Evolutionary conservation across 129 eudicot genomes (phyloP).

Genomic region (Helianthus tuberosus): DNA sequence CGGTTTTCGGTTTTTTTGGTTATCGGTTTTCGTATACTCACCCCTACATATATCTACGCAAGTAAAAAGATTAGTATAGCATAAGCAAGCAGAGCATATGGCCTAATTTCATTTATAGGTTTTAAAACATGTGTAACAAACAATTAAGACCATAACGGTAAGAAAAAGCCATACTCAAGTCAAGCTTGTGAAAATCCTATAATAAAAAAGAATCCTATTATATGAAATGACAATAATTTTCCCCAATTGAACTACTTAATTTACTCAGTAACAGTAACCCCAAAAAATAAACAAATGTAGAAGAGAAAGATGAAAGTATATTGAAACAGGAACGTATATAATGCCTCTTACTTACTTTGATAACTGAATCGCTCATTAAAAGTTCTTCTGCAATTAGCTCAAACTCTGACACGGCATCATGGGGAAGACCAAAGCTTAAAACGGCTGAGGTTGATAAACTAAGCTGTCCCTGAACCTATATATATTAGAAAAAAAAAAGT

Average conservation of each 20-base stretch:
- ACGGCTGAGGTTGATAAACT: slow-evolving; percentile 77
- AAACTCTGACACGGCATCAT: slow-evolving; percentile 80
- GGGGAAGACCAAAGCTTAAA: slow-evolving; percentile 85
- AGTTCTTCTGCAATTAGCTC: slow-evolving; percentile 94
- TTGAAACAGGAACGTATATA: slow-evolving; percentile 5
- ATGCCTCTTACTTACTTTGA: slow-evolving; percentile 62
- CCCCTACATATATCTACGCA: not conserved
- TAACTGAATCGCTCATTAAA: slow-evolving; percentile 86
- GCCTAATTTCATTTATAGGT: slow-evolving; percentile 1
- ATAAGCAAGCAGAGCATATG: slow-evolving; percentile 11
- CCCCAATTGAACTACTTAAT: not conserved
- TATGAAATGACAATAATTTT: slow-evolving; percentile 6
- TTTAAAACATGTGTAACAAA: not conserved
- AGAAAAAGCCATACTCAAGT: slow-evolving; percentile 11
- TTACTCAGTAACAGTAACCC: slow-evolving; percentile 19
- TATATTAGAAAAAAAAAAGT: slow-evolving; percentile 11
- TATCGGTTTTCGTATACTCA: too few species aligned
- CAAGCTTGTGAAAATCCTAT: slow-evolving; percentile 14
- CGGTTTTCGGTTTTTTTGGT: too few species aligned
- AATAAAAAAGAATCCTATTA: not conserved
- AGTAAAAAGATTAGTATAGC: not conserved
- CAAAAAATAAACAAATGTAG: slow-evolving; percentile 8
- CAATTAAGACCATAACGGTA: slow-evolving; percentile 2
- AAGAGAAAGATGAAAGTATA: slow-evolving; percentile 5
- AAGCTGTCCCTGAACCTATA: slow-evolving; percentile 90